Base-by-base conservation (phyloP, 2,329 filamentous ascomycete genomes). In the Aaosphaeria arxii region DNA sequence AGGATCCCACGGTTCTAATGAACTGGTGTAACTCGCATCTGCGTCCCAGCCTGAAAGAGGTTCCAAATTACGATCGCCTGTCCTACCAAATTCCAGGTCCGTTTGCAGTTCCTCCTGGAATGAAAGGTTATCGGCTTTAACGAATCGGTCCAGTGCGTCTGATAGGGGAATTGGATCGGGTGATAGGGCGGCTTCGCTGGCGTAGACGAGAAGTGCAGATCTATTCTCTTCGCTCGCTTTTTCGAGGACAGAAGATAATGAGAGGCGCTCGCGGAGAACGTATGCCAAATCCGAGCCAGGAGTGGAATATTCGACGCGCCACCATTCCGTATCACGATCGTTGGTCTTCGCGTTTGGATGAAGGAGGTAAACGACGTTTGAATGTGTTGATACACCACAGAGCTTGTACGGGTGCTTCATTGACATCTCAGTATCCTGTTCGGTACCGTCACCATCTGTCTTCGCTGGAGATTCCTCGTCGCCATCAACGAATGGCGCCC, bases 191-290 rank as follows among this genome's bases (percentile, higher is more conserved):
- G 60, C 59, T 4, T 79, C 75, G 55, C 75, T 82, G 17, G 81
- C 82, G 59, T 85, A 86, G 3, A 86, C 77, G 7, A 86, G 73
- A 1, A 86, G 63, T 2, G 77, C 79, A 6, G 72, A 75, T 31
- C 67, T 72, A 45, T 75, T 74, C 54, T 84, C 81, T 33, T 75
- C 72, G 28, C 71, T 73, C 45, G 78, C 77, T 53, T 80, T 71
- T 54, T 75, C 67, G 44, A 85, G 72, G 7, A 84, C 82, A 49
- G 82, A 76, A 40, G 74, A 69, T 48, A 81, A 76, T 4, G 71
- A 69, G 24, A 81, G 72, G 42, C 61, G 53, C 63, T 70, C 47
- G 48, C 65, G 55, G 52, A 53, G 51, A 7, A 69, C 63, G 6
- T 56, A 51, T 5, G 52, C 50, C 17, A 24, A 24, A 30, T 61